phyloP scores from a whole-genome alignment of 495 filamentous ascomycete species.

The Aspergillus carlsbadensis region DNA sequence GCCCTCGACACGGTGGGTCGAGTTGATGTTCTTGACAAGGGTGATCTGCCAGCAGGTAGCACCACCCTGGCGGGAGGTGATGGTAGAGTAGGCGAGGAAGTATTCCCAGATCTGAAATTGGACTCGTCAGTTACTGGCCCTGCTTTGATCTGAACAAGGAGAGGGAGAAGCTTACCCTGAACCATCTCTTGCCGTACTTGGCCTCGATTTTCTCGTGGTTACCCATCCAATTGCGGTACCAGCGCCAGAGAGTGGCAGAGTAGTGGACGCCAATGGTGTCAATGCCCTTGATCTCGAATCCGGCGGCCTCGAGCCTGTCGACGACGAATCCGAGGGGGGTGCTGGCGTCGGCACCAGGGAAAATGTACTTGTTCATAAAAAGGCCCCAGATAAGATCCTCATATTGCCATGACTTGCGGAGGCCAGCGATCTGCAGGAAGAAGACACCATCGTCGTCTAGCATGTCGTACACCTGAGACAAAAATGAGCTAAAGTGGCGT shows the following conservation, averaged over 20 bases:
- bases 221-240: constrained; percentile 98
- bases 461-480: constrained; percentile 66
- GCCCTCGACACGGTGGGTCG: constrained; percentile 89
- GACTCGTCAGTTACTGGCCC: not conserved
- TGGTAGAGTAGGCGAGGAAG: constrained; percentile 93
- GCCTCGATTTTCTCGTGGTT: constrained; percentile 92
- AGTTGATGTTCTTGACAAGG: constrained; percentile 97
- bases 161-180: constrained; percentile 67
- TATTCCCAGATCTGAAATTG: constrained; percentile 89
- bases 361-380: constrained; percentile 79
- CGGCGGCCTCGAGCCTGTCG: constrained; percentile 63
- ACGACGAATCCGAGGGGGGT: constrained; percentile 66
- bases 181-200: constrained; percentile 96
- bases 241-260: constrained; percentile 94
- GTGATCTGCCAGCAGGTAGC: constrained; percentile 97
- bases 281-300: constrained; percentile 60
- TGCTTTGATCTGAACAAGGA: not conserved
- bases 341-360: constrained; percentile 67
- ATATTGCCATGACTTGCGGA: constrained; percentile 70
- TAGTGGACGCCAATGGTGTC: constrained; percentile 97
- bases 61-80: constrained; percentile 86
- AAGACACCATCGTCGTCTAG: constrained; percentile 69
- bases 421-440: constrained; percentile 70
- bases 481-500: constrained; percentile 60
- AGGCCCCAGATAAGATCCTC: constrained; percentile 74